Percentiles rank a stretch among this genome's conserved stretches.
These are phyloP conservation scores for Elymus sibiricus DNA, from an alignment of 176 grass and related monocot genomes.

Conservation along the genomic window DNA sequence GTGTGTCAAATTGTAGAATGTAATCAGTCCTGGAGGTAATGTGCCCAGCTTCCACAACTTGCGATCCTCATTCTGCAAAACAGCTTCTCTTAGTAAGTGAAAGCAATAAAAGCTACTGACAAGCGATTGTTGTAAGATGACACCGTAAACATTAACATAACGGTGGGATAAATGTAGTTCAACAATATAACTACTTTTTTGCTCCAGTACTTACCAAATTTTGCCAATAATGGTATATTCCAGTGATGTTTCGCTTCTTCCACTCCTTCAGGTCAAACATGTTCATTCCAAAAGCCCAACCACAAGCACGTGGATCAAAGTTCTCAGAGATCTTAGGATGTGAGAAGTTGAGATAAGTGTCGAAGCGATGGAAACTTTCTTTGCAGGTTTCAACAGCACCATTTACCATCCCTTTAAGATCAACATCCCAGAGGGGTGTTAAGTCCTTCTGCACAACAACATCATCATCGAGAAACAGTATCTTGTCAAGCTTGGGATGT, in stretches of 20 bases:
- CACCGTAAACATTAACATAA: neutral
- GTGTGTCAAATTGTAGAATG: slow-evolving; percentile 97
- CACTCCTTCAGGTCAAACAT: slow-evolving; percentile 90
- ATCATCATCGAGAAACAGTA: slow-evolving; percentile 96
- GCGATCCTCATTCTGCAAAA: slow-evolving; percentile 80
- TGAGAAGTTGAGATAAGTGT: slow-evolving; percentile 94
- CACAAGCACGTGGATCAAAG: slow-evolving; percentile 91
- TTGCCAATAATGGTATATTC: slow-evolving; percentile 99
- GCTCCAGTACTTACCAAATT: slow-evolving; percentile 64
- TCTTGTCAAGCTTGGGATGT: slow-evolving; percentile 89
- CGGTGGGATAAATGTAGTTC: neutral
- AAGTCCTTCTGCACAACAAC: slow-evolving; percentile 92
- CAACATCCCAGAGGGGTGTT: slow-evolving; percentile 70
- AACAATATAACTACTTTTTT: slow-evolving; percentile 20
- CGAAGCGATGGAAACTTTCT: slow-evolving; percentile 95
- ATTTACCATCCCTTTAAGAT: slow-evolving; percentile 97
- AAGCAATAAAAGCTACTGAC: slow-evolving; percentile 9
- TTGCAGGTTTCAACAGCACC: slow-evolving; percentile 97
- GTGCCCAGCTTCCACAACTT: slow-evolving; percentile 95
- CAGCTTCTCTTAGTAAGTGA: slow-evolving; percentile 18
- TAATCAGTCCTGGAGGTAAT: slow-evolving; percentile 86
- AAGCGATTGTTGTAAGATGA: neutral
- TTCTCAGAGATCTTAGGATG: slow-evolving; percentile 81
- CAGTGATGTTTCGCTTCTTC: slow-evolving; percentile 93
- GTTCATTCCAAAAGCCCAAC: slow-evolving; percentile 99